Conservation (phyloP, 2,329 filamentous ascomycete genomes). For the Macrophomina phaseolina region DNA sequence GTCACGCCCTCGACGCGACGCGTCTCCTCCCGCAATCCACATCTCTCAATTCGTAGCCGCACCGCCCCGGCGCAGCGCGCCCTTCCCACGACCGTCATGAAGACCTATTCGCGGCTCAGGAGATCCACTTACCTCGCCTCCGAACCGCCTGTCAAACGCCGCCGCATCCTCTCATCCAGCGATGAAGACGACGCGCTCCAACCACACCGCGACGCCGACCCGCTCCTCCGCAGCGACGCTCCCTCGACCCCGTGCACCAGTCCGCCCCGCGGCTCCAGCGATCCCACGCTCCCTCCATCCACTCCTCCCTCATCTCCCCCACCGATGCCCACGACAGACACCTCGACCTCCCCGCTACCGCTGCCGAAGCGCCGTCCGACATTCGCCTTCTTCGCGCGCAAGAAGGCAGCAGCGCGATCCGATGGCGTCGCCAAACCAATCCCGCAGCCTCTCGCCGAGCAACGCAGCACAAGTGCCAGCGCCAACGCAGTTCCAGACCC, state of each 20-base stretch:
- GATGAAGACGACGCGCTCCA: neutral
- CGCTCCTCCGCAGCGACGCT: neutral
- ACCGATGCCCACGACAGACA: slow-evolving; percentile 46
- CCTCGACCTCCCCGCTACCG: slow-evolving; percentile 50
- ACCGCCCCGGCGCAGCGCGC: neutral
- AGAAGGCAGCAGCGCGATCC: slow-evolving; percentile 37
- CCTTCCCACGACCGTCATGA: slow-evolving; percentile 29
- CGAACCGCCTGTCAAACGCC: slow-evolving; percentile 43
- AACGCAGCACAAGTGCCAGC: neutral
- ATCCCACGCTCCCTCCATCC: neutral
- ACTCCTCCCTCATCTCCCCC: slow-evolving; percentile 48
- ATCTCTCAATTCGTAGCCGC: slow-evolving; percentile 14
- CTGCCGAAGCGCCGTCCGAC: slow-evolving; percentile 52
- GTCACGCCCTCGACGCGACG: slow-evolving; percentile 30
- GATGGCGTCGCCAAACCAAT: neutral
- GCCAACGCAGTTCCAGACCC: neutral
- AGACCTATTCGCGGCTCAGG: slow-evolving; percentile 45
- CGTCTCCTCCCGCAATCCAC: slow-evolving; percentile 26
- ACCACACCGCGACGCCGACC: neutral
- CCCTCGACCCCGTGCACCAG: slow-evolving; percentile 35
- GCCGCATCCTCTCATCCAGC: slow-evolving; percentile 36
- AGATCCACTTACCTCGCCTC: slow-evolving; percentile 39
- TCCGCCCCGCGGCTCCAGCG: slow-evolving; percentile 29
- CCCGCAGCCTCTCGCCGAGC: neutral
- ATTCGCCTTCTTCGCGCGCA: slow-evolving; percentile 47